Base-by-base conservation (phyloP, 805 yeast genomes). In the Candida incommunis region DNA sequence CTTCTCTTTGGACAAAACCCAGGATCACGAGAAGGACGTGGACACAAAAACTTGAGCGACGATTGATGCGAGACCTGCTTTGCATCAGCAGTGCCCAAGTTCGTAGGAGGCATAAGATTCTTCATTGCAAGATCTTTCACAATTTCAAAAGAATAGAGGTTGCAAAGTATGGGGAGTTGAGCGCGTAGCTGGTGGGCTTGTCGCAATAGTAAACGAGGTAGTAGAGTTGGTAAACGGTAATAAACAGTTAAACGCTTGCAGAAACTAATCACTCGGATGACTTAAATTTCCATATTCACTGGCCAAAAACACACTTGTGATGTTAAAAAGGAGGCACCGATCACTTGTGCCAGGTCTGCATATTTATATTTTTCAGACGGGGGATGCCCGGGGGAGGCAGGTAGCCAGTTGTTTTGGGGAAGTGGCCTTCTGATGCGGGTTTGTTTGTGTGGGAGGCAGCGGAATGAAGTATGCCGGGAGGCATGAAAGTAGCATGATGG, bases 21-120 rank as follows among this genome's bases (percentile, higher is more conserved):
- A 5, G 37, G 37, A 16, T 31, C 37, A 7, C 37, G 13, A 13
- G 37, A 31, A 31, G 37, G 37, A 31, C 37, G 37, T 4, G 37
- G 37, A n/a, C 37, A 31, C 4, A 31, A n/a, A 31, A 31, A 31
- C 37, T 31, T 31, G 20, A 31, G 37, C 9, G 37, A 31, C 20
- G 37, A 31, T 18, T 31, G 37, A 31, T 18, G 37, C 37, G 37
- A 31, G 37, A 31, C 37, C 37, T 31, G 37, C 37, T 31, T n/a
- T 31, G 37, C 37, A 18, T n/a, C 37, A 31, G 37, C 37, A 11
- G 37, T 11, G n/a, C n/a, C n/a, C 20, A 16, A 31, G 37, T 5
- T 7, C 5, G 37, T 5, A 5, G 37, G 37, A 16, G 37, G 18
- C 18, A n/a, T n/a, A 18, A 31, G 37, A 11, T 31, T 11, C 18